These are phyloP conservation scores for Maudiozyma barnettii DNA, from an alignment of 805 yeast species.

Conservation along the genomic window DNA sequence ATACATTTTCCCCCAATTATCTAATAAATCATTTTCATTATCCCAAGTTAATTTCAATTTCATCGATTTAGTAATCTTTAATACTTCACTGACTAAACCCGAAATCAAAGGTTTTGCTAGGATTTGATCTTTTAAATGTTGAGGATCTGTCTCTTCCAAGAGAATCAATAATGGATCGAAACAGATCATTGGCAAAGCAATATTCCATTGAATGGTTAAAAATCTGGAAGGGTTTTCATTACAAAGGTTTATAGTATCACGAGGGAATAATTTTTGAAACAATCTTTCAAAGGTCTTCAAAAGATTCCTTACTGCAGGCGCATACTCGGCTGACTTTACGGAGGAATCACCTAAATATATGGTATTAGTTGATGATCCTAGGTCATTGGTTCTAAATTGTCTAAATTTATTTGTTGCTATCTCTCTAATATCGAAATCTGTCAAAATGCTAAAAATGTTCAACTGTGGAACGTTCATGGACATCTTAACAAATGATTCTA, in stretches of 20 bases:
- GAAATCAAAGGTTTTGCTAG: slow-evolving; percentile 77
- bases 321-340: slow-evolving; percentile 9
- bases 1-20: slow-evolving; percentile 41
- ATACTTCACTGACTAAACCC: slow-evolving; percentile 68
- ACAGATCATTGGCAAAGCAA: slow-evolving; percentile 69
- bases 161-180: slow-evolving; percentile 68
- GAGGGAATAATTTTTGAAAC: slow-evolving; percentile 25
- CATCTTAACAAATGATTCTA: slow-evolving; percentile 58
- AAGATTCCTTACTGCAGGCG: slow-evolving; percentile 13
- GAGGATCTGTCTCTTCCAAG: slow-evolving; percentile 62
- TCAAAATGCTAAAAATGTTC: slow-evolving; percentile 48
- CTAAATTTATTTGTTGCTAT: slow-evolving; percentile 27
- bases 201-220: slow-evolving; percentile 72
- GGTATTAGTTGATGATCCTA: slow-evolving; percentile 32
- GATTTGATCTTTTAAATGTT: slow-evolving; percentile 50
- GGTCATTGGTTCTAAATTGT: slow-evolving; percentile 23
- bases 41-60: slow-evolving; percentile 58
- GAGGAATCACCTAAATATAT: slow-evolving; percentile 34
- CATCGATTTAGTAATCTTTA: slow-evolving; percentile 66
- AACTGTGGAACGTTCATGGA: slow-evolving; percentile 30
- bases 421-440: slow-evolving; percentile 48
- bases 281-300: slow-evolving; percentile 25
- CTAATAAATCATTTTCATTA: slow-evolving; percentile 49
- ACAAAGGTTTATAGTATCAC: slow-evolving; percentile 33
- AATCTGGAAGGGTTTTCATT: slow-evolving; percentile 36